Percentiles rank a stretch among this genome's conserved stretches.
Conservation (phyloP, 169 alveolate species). For the Plasmodium ovale region DNA sequence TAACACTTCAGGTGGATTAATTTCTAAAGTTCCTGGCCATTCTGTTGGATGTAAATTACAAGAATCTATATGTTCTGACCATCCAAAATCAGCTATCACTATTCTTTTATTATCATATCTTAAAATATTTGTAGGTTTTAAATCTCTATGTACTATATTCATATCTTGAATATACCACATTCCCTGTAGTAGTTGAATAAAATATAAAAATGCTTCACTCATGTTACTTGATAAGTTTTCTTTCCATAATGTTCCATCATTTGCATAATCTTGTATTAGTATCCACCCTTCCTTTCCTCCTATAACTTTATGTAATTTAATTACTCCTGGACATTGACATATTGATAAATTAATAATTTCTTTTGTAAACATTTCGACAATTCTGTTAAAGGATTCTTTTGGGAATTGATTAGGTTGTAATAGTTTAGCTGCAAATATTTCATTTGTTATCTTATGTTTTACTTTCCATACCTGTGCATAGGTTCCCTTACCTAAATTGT, state of each 20-base stretch:
- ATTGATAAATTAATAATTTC: constrained; percentile 85
- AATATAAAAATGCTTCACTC: constrained; percentile 84
- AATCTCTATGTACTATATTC: constrained; percentile 85
- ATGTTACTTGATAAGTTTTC: constrained; percentile 82
- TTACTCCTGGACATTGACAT: constrained; percentile 90
- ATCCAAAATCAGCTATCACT: constrained; percentile 88
- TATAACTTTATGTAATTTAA: constrained; percentile 83
- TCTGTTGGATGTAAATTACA: constrained; percentile 82
- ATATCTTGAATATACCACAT: constrained; percentile 84
- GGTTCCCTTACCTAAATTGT: constrained; percentile 86
- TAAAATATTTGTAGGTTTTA: constrained; percentile 87
- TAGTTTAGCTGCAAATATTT: constrained; percentile 86
- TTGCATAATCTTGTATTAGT: constrained; percentile 85
- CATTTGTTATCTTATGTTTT: constrained; percentile 79
- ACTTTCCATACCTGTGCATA: constrained; percentile 89
- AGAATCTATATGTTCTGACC: constrained; percentile 85
- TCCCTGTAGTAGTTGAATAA: constrained; percentile 86
- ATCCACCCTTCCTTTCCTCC: constrained; percentile 88
- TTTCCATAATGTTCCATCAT: constrained; percentile 88
- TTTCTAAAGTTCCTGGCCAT: constrained; percentile 91
- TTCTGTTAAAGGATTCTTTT: constrained; percentile 81
- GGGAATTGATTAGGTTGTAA: constrained; percentile 87
- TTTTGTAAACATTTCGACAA: constrained; percentile 84
- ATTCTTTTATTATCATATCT: constrained; percentile 78
- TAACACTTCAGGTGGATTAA: constrained; percentile 89